Evolutionary conservation across 352 stramenopile genomes (phyloP).

Genomic region (Pythium aquatile): DNA sequence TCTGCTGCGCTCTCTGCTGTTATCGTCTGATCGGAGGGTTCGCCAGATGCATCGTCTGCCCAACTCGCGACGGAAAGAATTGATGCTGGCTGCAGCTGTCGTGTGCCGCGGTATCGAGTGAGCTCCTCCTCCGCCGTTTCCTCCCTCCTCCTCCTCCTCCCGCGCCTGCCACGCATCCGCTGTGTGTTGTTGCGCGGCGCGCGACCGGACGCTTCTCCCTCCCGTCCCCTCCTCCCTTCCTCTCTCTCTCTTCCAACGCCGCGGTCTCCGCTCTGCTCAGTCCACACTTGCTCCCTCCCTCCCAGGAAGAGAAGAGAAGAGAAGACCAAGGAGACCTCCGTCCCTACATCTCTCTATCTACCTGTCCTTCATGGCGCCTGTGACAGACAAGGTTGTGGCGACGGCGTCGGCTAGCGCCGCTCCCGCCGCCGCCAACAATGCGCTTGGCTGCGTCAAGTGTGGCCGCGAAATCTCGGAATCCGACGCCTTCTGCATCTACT

Average conservation of each 20-base stretch:
- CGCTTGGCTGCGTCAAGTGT: slow-evolving; percentile 74
- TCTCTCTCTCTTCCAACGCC: not conserved
- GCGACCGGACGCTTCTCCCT: slow-evolving; percentile 16
- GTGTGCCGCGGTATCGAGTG: slow-evolving; percentile 1
- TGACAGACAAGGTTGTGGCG: slow-evolving; percentile 52
- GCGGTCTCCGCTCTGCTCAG: slow-evolving; percentile 4
- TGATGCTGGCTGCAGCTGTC: slow-evolving; percentile 1
- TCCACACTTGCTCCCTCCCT: slow-evolving; percentile 28
- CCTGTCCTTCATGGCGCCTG: slow-evolving; percentile 52
- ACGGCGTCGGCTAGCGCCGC: slow-evolving; percentile 23
- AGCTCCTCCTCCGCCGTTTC: slow-evolving; percentile 8
- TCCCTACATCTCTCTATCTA: slow-evolving; percentile 10
- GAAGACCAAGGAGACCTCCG: slow-evolving; percentile 11
- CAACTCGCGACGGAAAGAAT: slow-evolving; percentile 1
- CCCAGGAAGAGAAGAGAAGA: slow-evolving; percentile 19
- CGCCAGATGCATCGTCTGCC: slow-evolving; percentile 24
- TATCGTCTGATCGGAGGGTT: slow-evolving; percentile 20
- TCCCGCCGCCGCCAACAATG: slow-evolving; percentile 41
- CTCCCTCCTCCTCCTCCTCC: slow-evolving; percentile 2
- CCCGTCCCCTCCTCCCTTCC: slow-evolving; percentile 1
- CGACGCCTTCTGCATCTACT: slow-evolving; percentile 88
- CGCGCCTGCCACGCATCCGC: slow-evolving; percentile 11
- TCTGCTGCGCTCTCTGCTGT: slow-evolving; percentile 6
- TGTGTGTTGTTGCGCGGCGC: slow-evolving; percentile 5
- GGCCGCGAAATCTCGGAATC: slow-evolving; percentile 63